A percentile compares a stretch with the other conserved stretches of the same genome.
Conservation (phyloP, 306 rosid species). For the Inga leiocalycina region DNA sequence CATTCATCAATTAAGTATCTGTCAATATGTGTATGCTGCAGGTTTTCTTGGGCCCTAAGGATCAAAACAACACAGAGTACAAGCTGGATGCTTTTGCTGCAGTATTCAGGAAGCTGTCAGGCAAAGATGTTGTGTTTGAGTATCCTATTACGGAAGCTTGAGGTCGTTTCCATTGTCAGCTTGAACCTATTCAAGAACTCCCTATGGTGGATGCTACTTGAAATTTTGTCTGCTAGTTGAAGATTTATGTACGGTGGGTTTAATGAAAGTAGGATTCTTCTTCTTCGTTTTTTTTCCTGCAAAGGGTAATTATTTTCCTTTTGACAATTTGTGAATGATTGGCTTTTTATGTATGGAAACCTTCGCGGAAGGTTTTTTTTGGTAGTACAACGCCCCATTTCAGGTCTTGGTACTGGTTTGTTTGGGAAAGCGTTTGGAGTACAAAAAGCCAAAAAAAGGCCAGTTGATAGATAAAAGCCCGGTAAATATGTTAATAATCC, state of each 20-base stretch:
- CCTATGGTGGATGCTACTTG: slow-evolving; percentile 20
- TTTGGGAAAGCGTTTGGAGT: too few relatives aligned
- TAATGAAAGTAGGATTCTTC: slow-evolving; percentile 4
- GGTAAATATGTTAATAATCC: too few relatives aligned
- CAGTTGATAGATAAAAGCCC: too few relatives aligned
- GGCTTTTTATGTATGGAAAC: not conserved
- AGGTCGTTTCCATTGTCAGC: slow-evolving; percentile 5
- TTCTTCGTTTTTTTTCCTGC: not conserved
- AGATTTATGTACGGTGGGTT: not conserved
- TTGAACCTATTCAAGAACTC: slow-evolving; percentile 16
- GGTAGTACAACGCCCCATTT: not conserved
- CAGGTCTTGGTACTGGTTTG: not conserved
- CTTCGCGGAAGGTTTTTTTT: not conserved
- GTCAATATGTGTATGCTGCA: slow-evolving; percentile 12
- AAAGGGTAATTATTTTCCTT: not conserved
- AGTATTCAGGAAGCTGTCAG: slow-evolving; percentile 84
- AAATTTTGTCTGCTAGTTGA: slow-evolving; percentile 35
- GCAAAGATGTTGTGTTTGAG: slow-evolving; percentile 89
- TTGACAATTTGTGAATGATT: not conserved
- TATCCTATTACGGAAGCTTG: slow-evolving; percentile 73
- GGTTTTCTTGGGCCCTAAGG: slow-evolving; percentile 93
- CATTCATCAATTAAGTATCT: not conserved
- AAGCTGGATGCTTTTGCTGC: slow-evolving; percentile 89
- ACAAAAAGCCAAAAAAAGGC: too few relatives aligned
- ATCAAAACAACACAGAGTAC: slow-evolving; percentile 80